Conservation (phyloP, 2,329 filamentous ascomycete species). For the Sarocladium oryzae region DNA sequence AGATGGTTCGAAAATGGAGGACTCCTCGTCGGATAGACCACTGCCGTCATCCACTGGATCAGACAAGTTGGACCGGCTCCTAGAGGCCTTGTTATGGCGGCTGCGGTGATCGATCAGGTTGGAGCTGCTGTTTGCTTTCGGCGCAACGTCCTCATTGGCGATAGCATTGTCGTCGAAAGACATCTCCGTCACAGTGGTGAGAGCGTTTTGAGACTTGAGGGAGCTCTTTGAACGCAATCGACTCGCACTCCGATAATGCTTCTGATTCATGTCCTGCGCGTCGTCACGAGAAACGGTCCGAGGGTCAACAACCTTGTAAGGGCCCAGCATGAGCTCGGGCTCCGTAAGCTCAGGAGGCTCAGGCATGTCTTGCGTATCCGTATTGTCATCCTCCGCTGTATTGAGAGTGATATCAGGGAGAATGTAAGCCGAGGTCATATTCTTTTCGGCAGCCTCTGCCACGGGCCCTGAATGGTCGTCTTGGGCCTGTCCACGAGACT, state of each 20-base stretch:
- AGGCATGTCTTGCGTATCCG: conserved; percentile 24
- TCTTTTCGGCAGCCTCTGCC: conserved; percentile 37
- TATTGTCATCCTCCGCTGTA: conserved; percentile 29
- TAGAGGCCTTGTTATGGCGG: not conserved
- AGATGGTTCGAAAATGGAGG: not conserved
- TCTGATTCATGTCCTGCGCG: conserved; percentile 23
- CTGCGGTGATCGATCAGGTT: conserved; percentile 27
- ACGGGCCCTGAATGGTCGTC: conserved; percentile 28
- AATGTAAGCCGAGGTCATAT: conserved; percentile 54
- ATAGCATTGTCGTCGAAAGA: conserved; percentile 12
- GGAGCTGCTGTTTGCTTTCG: conserved; percentile 18
- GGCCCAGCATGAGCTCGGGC: conserved; percentile 14
- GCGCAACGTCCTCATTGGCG: not conserved
- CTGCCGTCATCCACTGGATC: not conserved
- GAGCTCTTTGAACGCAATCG: conserved; percentile 15
- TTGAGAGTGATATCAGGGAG: conserved; percentile 52
- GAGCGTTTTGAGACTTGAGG: conserved; percentile 29
- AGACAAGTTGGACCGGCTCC: not conserved
- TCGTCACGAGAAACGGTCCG: conserved; percentile 21
- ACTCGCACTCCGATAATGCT: conserved; percentile 16
- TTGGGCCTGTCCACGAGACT: conserved; percentile 31
- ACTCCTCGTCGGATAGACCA: conserved; percentile 1
- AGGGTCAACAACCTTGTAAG: conserved; percentile 21
- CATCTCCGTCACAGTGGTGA: conserved; percentile 34
- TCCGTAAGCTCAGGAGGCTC: conserved; percentile 24